These are phyloP conservation scores for Cairneyella variabilis DNA, from an alignment of 495 filamentous ascomycete genomes.

Conservation along the genomic window DNA sequence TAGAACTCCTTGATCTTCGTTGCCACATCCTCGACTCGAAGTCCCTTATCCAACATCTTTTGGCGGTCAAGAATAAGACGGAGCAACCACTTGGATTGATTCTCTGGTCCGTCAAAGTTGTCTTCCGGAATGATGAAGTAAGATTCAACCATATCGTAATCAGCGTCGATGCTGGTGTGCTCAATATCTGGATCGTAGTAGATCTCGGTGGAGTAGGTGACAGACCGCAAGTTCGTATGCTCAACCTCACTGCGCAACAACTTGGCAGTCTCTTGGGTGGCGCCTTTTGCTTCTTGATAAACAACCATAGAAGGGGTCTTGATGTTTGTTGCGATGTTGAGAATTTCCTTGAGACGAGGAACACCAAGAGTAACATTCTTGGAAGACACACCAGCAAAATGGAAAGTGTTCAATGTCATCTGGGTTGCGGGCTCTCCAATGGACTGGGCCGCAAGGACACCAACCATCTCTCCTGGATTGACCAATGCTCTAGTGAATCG, in stretches of 20 bases:
- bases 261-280: conserved; percentile 78
- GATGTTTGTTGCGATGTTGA: conserved; percentile 95
- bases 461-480: conserved; percentile 95
- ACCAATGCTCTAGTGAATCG: conserved; percentile 78
- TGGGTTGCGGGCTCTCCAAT: conserved; percentile 98
- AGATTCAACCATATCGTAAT: conserved; percentile 91
- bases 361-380: conserved; percentile 99
- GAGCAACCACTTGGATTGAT: conserved; percentile 90
- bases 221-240: conserved; percentile 89
- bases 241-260: conserved; percentile 81
- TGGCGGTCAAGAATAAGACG: conserved; percentile 91
- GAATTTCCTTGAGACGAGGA: conserved; percentile 97
- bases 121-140: conserved; percentile 96
- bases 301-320: conserved; percentile 98
- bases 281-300: conserved; percentile 61
- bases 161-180: conserved; percentile 77
- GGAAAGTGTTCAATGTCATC: conserved; percentile 99
- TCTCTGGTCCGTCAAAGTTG: conserved; percentile 60
- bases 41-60: conserved; percentile 89
- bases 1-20: conserved; percentile 82
- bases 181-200: conserved; percentile 95
- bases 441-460: conserved; percentile 94
- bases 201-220: conserved; percentile 88
- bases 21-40: conserved; percentile 92
- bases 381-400: conserved; percentile 98